These are phyloP conservation scores for Diutina neorugosa DNA, from an alignment of 1,139 yeast species.

Conservation along the genomic window DNA sequence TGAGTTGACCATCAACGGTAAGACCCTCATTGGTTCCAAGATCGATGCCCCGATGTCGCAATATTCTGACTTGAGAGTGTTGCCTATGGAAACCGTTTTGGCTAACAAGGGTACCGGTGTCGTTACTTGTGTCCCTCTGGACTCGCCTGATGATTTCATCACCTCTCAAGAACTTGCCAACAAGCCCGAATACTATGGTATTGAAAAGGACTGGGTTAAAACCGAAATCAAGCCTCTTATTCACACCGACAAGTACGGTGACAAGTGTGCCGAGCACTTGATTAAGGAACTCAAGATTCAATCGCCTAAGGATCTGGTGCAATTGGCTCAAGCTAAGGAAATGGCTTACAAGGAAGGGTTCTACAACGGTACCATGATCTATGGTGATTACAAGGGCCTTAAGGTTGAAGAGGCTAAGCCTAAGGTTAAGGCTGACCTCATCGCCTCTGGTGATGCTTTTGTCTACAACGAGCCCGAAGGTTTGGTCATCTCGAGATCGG, in stretches of 20 bases:
- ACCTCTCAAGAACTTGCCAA: conserved; percentile 74
- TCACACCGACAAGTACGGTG: conserved; percentile 78
- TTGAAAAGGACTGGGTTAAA: conserved; percentile 79
- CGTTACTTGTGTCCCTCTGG: conserved; percentile 96
- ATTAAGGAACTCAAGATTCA: conserved; percentile 83
- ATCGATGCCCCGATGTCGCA: conserved; percentile 74
- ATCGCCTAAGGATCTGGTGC: conserved; percentile 85
- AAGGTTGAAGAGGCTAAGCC: conserved; percentile 88
- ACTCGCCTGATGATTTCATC: conserved; percentile 93
- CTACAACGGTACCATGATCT: conserved; percentile 74
- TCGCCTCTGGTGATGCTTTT: conserved; percentile 71
- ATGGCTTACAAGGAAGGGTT: conserved; percentile 92
- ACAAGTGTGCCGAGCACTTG: conserved; percentile 73
- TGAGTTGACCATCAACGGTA: conserved; percentile 51
- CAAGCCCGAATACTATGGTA: conserved; percentile 85
- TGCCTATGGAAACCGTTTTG: conserved; percentile 96
- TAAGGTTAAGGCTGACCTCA: conserved; percentile 71
- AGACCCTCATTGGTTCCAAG: conserved; percentile 69
- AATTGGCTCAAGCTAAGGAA: conserved; percentile 87
- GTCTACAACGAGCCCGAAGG: conserved; percentile 93
- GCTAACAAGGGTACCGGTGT: conserved; percentile 98
- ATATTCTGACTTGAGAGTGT: conserved; percentile 60
- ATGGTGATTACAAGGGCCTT: conserved; percentile 79
- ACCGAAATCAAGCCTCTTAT: conserved; percentile 65
- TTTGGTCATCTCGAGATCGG: conserved; percentile 82